Conservation (phyloP, 495 filamentous ascomycete species). For the Ramalina intermedia region DNA sequence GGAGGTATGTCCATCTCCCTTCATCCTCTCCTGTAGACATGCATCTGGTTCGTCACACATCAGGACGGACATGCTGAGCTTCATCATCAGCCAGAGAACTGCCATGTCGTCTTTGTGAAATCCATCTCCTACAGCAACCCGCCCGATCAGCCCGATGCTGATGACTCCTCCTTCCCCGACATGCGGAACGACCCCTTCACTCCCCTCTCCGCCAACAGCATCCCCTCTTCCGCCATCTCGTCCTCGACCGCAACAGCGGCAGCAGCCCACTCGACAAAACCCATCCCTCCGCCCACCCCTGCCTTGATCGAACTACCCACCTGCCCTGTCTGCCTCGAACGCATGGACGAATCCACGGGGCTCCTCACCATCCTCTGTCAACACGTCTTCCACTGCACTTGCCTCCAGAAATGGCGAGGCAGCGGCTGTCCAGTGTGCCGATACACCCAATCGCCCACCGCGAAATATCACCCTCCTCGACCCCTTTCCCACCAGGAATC, state of each 20-base stretch:
- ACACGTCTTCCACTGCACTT: conserved; percentile 96
- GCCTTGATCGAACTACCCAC: conserved; percentile 84
- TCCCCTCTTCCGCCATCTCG: conserved; percentile 23
- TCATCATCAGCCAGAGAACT: conserved; percentile 68
- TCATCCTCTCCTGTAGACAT: neutral
- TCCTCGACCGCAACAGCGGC: conserved; percentile 34
- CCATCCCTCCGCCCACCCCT: conserved; percentile 82
- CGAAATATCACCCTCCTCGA: conserved; percentile 10
- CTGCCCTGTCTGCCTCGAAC: conserved; percentile 90
- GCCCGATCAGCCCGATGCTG: conserved; percentile 20
- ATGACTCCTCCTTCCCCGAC: conserved; percentile 36
- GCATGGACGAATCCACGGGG: conserved; percentile 95
- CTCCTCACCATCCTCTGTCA: conserved; percentile 93
- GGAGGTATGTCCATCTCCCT: conserved; percentile 46
- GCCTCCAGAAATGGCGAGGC: conserved; percentile 91
- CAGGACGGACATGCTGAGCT: conserved; percentile 12
- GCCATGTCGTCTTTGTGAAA: conserved; percentile 91
- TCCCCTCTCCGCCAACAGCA: conserved; percentile 23
- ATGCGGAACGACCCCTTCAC: conserved; percentile 54
- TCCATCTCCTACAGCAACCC: conserved; percentile 57
- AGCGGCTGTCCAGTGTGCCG: conserved; percentile 89
- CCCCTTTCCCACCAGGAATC: neutral
- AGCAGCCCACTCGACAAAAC: conserved; percentile 52
- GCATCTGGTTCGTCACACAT: neutral
- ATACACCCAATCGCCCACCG: conserved; percentile 45